Percentiles rank a stretch among this genome's conserved stretches.
Evolutionary conservation across 345 rosid genomes (phyloP).

Genomic region (Combretum micranthum): DNA sequence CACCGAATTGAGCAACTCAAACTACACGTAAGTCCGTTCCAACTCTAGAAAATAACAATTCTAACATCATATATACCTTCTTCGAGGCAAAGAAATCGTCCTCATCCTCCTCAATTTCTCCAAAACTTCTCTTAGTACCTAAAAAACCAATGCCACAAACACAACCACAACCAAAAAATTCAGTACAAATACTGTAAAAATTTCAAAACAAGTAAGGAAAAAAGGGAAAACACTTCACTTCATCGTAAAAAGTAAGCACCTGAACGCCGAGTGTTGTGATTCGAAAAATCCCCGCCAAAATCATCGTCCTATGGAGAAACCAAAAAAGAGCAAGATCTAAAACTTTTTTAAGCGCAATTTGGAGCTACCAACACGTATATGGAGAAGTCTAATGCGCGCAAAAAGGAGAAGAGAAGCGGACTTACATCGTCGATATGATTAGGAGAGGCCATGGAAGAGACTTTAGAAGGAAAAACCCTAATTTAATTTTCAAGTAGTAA

Average conservation of each 20-base stretch:
- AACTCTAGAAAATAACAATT: neutral
- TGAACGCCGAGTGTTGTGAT: constrained; percentile 37
- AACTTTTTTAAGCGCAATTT: neutral
- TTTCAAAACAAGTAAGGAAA: neutral
- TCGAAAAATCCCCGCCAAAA: constrained; percentile 74
- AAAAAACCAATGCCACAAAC: neutral
- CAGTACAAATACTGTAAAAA: neutral
- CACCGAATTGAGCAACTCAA: no score
- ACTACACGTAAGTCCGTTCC: neutral
- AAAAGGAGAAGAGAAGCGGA: neutral
- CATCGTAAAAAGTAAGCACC: constrained; percentile 25
- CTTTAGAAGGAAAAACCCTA: constrained; percentile 2
- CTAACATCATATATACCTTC: constrained; percentile 30
- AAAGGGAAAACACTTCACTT: neutral
- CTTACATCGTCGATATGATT: constrained; percentile 54
- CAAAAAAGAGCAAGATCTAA: neutral
- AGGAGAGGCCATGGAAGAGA: constrained; percentile 38
- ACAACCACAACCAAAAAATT: neutral
- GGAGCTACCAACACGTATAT: neutral
- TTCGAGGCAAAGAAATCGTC: constrained; percentile 81
- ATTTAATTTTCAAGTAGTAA: no score
- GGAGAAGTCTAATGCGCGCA: neutral
- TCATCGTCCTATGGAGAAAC: constrained; percentile 59
- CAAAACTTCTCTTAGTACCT: constrained; percentile 76
- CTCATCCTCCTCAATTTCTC: constrained; percentile 85